These are phyloP conservation scores for Podaxis carcinomalis DNA, from an alignment of 768 basidiomycete species.

Conservation along the genomic window DNA sequence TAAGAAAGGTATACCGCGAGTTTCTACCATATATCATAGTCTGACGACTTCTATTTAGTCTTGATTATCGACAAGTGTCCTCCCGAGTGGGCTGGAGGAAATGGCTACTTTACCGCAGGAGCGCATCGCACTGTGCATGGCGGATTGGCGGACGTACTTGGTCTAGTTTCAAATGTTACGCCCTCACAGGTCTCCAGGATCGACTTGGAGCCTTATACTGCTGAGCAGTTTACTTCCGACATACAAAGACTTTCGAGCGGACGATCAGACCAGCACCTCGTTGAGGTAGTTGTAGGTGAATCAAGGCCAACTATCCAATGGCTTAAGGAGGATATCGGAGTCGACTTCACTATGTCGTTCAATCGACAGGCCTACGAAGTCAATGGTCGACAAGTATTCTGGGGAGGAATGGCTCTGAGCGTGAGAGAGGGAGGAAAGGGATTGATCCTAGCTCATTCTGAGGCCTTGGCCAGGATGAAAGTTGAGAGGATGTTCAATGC, in stretches of 20 bases:
- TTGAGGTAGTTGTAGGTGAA: conserved; percentile 45
- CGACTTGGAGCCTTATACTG: conserved; percentile 57
- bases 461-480: conserved; percentile 42
- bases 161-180: conserved; percentile 37
- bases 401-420: conserved; percentile 64
- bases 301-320: conserved; percentile 56
- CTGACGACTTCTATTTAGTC: conserved; percentile 25
- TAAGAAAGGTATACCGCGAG: conserved; percentile 32
- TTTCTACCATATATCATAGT: background rate
- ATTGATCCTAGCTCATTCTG: conserved; percentile 51
- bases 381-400: conserved; percentile 58
- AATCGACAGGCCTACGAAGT: conserved; percentile 68
- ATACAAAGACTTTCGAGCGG: conserved; percentile 57
- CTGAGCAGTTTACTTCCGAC: conserved; percentile 49
- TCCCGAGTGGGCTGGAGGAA: conserved; percentile 60
- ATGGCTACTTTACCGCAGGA: conserved; percentile 71
- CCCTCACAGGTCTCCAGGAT: conserved; percentile 25
- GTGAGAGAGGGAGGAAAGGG: conserved; percentile 69
- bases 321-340: conserved; percentile 44
- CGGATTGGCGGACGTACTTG: conserved; percentile 56
- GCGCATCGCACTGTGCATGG: conserved; percentile 60
- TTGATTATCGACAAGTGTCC: conserved; percentile 66
- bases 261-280: conserved; percentile 44
- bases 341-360: conserved; percentile 58
- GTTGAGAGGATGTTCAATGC: conserved; percentile 57